These are phyloP conservation scores for Alternaria sp. DNA, from an alignment of 2,329 filamentous ascomycete genomes.

Conservation along the genomic window DNA sequence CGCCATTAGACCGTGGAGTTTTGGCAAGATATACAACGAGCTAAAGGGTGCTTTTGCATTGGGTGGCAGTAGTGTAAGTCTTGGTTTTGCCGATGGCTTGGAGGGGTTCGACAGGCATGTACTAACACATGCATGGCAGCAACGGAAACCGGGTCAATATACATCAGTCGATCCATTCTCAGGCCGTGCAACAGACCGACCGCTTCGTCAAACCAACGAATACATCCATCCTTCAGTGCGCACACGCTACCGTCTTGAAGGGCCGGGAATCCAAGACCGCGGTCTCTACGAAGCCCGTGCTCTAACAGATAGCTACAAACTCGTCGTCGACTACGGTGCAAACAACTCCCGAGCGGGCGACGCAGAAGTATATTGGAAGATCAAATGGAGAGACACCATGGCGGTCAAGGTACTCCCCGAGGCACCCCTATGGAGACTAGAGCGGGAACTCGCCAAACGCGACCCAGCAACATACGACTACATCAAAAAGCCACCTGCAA, in stretches of 20 bases:
- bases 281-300: conserved; percentile 56
- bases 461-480: conserved; percentile 56
- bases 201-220: conserved; percentile 60
- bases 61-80: conserved; percentile 53
- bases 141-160: conserved; percentile 60
- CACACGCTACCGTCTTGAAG: conserved; percentile 55
- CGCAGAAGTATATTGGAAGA: conserved; percentile 57
- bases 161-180: conserved; percentile 56
- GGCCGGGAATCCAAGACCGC: conserved; percentile 58
- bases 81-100: background rate
- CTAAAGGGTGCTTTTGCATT: conserved; percentile 58
- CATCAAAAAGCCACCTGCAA: conserved; percentile 49
- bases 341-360: conserved; percentile 37
- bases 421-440: conserved; percentile 56
- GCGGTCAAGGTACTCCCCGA: conserved; percentile 55
- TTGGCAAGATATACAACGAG: conserved; percentile 57
- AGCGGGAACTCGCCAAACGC: conserved; percentile 54
- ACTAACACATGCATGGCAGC: conserved; percentile 29
- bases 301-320: conserved; percentile 58
- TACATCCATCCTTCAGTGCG: conserved; percentile 62
- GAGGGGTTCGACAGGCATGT: background rate
- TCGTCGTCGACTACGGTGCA: conserved; percentile 55
- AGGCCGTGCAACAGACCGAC: conserved; percentile 53
- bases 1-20: conserved; percentile 58
- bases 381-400: conserved; percentile 47